Base-by-base conservation (phyloP, 2,329 filamentous ascomycete genomes). In the Sclerotinia subarctica region DNA sequence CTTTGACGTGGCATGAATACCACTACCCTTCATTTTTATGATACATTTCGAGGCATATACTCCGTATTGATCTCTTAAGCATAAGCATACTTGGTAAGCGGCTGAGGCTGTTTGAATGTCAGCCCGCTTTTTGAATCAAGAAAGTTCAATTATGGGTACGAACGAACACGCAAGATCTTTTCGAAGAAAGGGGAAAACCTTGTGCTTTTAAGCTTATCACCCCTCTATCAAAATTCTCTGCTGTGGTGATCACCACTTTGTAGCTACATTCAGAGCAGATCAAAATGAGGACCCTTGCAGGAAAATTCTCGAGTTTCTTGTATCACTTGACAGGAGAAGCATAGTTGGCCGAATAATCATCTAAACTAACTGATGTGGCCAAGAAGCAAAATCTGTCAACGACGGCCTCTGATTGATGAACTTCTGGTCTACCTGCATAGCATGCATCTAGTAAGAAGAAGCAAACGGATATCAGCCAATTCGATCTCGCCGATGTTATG, bases 391-490 rank as follows among this genome's bases (percentile, higher is more conserved):
- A 35, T 62, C 44, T 49, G 11, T 24, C 44, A 35, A 51, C 46
- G 29, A 35, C 29, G 21, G 35, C 15, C 7, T 38, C 46, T 63
- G n/a, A 38, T 59, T 59, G 42, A 46, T 59, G 24, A 59, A 15
- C 24, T 32, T 59, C 38, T n/a, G 38, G 57, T 46, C 24, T 42
- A 32, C 42, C 42, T 46, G 24, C 57, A 46, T 59, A 24, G 42
- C 26, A 32, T 59, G 46, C 32, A 63, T 38, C 46, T 26, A 32
- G 19, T 19, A 26, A n/a, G 38, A 63, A 63, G 59, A 62, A 62
- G 59, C 59, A 62, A 62, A 51, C 59, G 21, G 8, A 52, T 35
- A 63, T 63, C 32, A 63, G 59, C 49, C 62, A 54, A 44, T 24
- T 35, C 49, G 4, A n/a, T 56, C 21, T 56, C 29, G 53, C 21